Evolutionary conservation across 192 early-diverging fungal species (phyloP), one percentile per base, ranked within the genome.

Genomic region (Piromyces sp.): DNA sequence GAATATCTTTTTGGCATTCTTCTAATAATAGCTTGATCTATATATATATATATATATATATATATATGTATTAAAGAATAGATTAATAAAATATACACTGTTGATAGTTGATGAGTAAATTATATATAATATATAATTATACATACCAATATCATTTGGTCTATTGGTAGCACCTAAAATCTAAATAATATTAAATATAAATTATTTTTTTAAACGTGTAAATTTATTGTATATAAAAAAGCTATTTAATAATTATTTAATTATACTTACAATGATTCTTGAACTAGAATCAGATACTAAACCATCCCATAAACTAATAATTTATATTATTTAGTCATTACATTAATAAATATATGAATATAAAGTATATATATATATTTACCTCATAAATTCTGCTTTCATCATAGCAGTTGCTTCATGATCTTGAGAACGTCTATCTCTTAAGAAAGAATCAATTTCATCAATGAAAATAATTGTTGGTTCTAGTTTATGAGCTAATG

Each of bases 381-480:
- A 88, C 84, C 84, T 87, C 96, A 99, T 98, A 85, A 98, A 99
- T 88, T 98, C 98, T 29, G 98, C 97, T 89, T 99, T 99, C 97
- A 99, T 99, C 90, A 98, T 98, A 42, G 91, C 89, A 68, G 95
- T 98, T 42, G 95, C 95, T 87, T 99, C 98, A 83, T 99, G 96
- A 86, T 99, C 98, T 58, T 89, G 92, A 79, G 83, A 85, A 90
- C 89, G 85, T 58, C 96, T 90, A 79, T 98, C 96, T 30, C 96
- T 90, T 83, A 99, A 85, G 85, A 99, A 98, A 17, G 95, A 95
- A 85, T 99, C 98, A 80, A 99, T 98, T 85, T 99, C 98, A 87
- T 99, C 98, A 86, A 99, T 99, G 85, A 99, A 99, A 29, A 99
- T 93, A 81, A 99, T 99, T 30, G 92, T 87, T 0, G 98, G 98